These are phyloP conservation scores for Mortierella sp. DNA, from an alignment of 371 early-diverging fungal species.

Conservation along the genomic window DNA sequence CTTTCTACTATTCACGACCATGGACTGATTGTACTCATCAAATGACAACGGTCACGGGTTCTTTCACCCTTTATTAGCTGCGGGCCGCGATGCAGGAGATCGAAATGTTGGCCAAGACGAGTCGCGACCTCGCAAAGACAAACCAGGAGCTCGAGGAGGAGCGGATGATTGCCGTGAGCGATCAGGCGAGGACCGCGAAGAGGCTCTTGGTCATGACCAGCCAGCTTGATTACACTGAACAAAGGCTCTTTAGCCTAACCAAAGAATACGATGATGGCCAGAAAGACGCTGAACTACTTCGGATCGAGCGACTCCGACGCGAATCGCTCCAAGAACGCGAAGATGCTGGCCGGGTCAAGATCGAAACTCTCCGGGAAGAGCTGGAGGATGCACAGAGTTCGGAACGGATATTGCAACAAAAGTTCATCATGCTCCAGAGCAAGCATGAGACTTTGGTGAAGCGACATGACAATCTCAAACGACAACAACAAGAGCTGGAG, in stretches of 20 bases:
- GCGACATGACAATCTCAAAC: constrained; percentile 45
- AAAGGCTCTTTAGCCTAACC: constrained; percentile 33
- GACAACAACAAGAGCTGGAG: constrained; percentile 48
- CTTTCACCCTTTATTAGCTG: constrained; percentile 18
- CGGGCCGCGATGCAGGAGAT: constrained; percentile 40
- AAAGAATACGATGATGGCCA: constrained; percentile 33
- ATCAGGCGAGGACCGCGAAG: constrained; percentile 43
- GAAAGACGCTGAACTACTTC: constrained; percentile 31
- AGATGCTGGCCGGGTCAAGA: constrained; percentile 32
- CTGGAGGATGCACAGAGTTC: constrained; percentile 42
- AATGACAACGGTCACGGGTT: too few relatives aligned
- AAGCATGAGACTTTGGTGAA: constrained; percentile 43
- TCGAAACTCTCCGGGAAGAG: constrained; percentile 43
- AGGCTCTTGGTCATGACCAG: constrained; percentile 41
- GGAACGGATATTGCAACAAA: constrained; percentile 37
- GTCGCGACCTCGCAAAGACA: constrained; percentile 35
- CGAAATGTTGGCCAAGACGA: constrained; percentile 43
- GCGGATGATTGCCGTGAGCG: constrained; percentile 33
- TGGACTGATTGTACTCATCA: too few relatives aligned
- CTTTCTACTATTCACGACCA: too few relatives aligned
- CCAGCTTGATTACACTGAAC: constrained; percentile 49
- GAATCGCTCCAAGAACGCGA: constrained; percentile 46
- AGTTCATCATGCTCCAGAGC: constrained; percentile 24
- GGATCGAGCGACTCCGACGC: constrained; percentile 42
- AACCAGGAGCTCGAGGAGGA: constrained; percentile 49